phyloP scores from a whole-genome alignment of 306 rosid genomes.

The Sesbania bispinosa region DNA sequence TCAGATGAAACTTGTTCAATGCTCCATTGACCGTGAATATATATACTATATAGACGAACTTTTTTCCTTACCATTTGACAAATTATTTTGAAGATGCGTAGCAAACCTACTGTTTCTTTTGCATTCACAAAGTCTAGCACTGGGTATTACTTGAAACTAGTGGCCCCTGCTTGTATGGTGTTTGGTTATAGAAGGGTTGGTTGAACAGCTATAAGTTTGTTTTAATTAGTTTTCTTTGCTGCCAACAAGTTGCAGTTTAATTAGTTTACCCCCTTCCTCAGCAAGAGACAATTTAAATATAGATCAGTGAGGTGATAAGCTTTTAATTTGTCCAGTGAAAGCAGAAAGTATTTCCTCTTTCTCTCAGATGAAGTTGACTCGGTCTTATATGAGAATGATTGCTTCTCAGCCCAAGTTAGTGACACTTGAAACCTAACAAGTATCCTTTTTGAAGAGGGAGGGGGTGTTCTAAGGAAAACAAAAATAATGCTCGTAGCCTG shows the following conservation, averaged over 20 bases:
- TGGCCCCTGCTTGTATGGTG: not conserved
- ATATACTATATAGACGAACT: too few species aligned
- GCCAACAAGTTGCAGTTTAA: not conserved
- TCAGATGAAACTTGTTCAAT: not conserved
- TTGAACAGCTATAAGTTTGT: not conserved
- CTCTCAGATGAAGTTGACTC: not conserved
- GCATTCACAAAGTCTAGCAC: not conserved
- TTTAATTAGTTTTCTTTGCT: not conserved
- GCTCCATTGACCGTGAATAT: not conserved
- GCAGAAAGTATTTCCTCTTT: not conserved
- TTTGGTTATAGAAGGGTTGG: not conserved
- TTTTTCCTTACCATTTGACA: too few species aligned
- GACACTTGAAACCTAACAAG: not conserved
- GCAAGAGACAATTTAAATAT: not conserved
- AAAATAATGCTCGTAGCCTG: not conserved
- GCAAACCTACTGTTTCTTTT: too few species aligned
- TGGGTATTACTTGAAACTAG: not conserved
- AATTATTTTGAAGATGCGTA: slow-evolving; percentile 1
- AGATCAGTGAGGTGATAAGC: not conserved
- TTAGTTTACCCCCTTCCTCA: not conserved
- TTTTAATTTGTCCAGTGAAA: not conserved
- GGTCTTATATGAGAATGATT: not conserved
- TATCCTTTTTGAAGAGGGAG: not conserved
- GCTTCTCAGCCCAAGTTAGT: not conserved
- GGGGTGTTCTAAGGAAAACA: not conserved